These are phyloP conservation scores for Gynandropsis gynandra DNA, from an alignment of 345 rosid genomes.

Conservation along the genomic window DNA sequence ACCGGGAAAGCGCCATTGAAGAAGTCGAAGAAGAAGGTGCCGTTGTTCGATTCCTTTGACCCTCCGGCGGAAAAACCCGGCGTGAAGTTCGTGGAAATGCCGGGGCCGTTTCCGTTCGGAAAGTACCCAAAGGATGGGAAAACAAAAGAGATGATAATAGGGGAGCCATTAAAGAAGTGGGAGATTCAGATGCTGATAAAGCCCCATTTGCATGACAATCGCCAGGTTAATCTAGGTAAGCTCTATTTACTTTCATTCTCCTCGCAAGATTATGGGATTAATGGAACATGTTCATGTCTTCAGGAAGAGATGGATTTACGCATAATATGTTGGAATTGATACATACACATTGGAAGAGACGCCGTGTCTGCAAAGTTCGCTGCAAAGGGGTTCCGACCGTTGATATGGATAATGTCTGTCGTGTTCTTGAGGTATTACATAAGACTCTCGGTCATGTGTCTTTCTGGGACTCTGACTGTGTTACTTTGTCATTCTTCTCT, in stretches of 20 bases:
- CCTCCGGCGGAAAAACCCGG: conserved; percentile 55
- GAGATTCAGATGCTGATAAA: conserved; percentile 66
- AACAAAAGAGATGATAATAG: conserved; percentile 64
- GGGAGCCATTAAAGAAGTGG: conserved; percentile 80
- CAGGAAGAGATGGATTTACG: conserved; percentile 93
- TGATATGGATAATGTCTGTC: conserved; percentile 83
- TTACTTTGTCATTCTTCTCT: too few relatives aligned
- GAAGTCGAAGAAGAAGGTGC: conserved; percentile 67
- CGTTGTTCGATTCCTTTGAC: conserved; percentile 62
- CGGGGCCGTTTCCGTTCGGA: conserved; percentile 56
- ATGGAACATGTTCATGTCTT: background rate
- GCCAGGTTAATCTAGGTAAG: conserved; percentile 90
- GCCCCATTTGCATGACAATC: conserved; percentile 64
- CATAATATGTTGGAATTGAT: conserved; percentile 94
- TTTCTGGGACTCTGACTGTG: too few relatives aligned
- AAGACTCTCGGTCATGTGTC: too few relatives aligned
- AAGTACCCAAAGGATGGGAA: conserved; percentile 55
- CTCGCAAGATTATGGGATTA: background rate
- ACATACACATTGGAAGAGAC: conserved; percentile 82
- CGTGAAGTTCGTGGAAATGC: conserved; percentile 63
- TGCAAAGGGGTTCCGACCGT: conserved; percentile 89
- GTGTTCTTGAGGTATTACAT: conserved; percentile 67
- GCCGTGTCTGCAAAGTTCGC: conserved; percentile 71
- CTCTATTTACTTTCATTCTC: background rate
- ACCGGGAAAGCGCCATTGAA: conserved; percentile 96